Evolutionary conservation across 805 yeast species (phyloP).

Genomic region (Maudiozyma barnettii): DNA sequence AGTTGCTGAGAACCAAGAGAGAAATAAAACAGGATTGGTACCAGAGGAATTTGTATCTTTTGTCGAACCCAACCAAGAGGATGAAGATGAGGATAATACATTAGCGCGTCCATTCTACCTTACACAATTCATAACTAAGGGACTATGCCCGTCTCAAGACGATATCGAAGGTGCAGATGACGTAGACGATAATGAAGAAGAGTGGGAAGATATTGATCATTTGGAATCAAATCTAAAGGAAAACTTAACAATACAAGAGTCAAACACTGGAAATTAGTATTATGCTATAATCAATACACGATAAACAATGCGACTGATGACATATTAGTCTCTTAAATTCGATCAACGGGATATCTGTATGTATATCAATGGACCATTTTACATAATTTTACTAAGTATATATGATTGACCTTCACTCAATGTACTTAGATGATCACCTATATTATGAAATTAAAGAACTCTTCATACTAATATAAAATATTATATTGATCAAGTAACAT

Average conservation of each 20-base stretch:
- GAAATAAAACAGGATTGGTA: slow-evolving; percentile 63
- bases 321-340: too few species aligned
- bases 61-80: slow-evolving; percentile 17
- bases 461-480: too few species aligned
- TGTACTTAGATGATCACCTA: too few species aligned
- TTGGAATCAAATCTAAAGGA: slow-evolving; percentile 28
- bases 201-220: slow-evolving; percentile 34
- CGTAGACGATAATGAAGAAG: slow-evolving; percentile 18
- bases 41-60: slow-evolving; percentile 88
- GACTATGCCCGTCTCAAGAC: slow-evolving; percentile 8
- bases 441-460: too few species aligned
- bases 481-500: too few species aligned
- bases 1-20: slow-evolving; percentile 57
- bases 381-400: too few species aligned
- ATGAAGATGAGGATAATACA: slow-evolving; percentile 14
- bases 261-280: not conserved
- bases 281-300: not conserved
- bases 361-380: too few species aligned
- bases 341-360: too few species aligned
- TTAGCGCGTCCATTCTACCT: slow-evolving; percentile 41
- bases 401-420: too few species aligned
- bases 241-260: not conserved
- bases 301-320: too few species aligned
- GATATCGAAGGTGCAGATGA: slow-evolving; percentile 31
- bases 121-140: slow-evolving; percentile 26